Percentiles rank a stretch among this genome's conserved stretches.
These are phyloP conservation scores for Fusarium robinianum DNA, from an alignment of 2,329 filamentous ascomycete genomes.

Conservation along the genomic window DNA sequence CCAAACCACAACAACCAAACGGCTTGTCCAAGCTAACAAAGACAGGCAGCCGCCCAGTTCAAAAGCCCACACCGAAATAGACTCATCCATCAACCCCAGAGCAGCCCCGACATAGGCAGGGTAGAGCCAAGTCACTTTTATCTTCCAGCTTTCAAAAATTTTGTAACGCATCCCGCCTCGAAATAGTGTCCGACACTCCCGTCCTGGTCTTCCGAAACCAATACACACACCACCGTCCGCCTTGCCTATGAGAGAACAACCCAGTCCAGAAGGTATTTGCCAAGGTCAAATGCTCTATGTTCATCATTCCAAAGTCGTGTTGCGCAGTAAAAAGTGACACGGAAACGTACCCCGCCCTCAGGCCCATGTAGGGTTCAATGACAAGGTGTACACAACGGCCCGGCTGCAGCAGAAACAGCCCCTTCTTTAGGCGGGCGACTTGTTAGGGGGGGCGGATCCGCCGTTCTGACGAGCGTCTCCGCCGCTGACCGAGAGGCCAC, in stretches of 20 bases:
- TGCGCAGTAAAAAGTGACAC: conserved; percentile 36
- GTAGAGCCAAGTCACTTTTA: conserved; percentile 46
- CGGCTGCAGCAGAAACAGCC: conserved; percentile 25
- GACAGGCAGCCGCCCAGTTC: conserved; percentile 37
- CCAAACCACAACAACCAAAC: conserved; percentile 1
- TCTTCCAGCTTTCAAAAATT: conserved; percentile 46
- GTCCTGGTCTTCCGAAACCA: conserved; percentile 45
- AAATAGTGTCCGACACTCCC: conserved; percentile 47
- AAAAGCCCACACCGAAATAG: conserved; percentile 39
- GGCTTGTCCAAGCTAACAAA: conserved; percentile 44
- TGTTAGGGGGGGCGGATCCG: conserved; percentile 58
- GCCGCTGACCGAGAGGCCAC: conserved; percentile 71
- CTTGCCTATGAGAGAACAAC: conserved; percentile 47
- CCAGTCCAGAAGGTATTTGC: conserved; percentile 50
- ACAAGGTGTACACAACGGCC: conserved; percentile 36
- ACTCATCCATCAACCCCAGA: conserved; percentile 41
- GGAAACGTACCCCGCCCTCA: conserved; percentile 29
- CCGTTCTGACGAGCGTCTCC: conserved; percentile 67
- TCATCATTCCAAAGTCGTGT: conserved; percentile 49
- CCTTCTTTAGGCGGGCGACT: conserved; percentile 59
- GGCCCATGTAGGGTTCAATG: conserved; percentile 31
- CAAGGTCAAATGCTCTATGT: conserved; percentile 53
- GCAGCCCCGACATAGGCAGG: conserved; percentile 38
- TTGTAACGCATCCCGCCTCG: conserved; percentile 43
- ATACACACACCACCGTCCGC: conserved; percentile 44